Evolutionary conservation across 2,329 filamentous ascomycete genomes (phyloP), one percentile per base, ranked within the genome.

Genomic region (Ustilaginoidea virens): DNA sequence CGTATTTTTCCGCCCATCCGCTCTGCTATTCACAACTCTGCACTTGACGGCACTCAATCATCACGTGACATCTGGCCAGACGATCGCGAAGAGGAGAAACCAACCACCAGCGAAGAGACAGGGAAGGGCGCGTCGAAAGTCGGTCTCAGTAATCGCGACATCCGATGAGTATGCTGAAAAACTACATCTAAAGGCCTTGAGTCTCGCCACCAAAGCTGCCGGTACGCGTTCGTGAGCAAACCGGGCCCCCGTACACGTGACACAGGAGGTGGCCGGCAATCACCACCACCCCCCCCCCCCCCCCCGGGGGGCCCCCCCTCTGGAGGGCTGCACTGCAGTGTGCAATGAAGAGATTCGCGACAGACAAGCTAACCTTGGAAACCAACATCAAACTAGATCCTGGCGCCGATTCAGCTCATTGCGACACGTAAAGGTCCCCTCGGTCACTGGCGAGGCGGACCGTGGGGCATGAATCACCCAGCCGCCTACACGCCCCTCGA

Each of bases 401-500:
- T 69, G 65, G 65, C 65, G 63, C 64, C 64, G 41, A 55, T 68
- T 51, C 61, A 66, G 46, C 56, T 60, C 46, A 48, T 61, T 45
- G 53, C 62, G 52, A 59, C 55, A 59, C 60, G 58, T 51, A 53
- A 63, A 55, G 56, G 53, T 56, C 56, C 58, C 63, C 61, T 66
- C 62, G 61, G 64, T 55, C 52, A 53, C 55, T 58, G 59, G 58
- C 63, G 63, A 66, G 62, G 63, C 48, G 59, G 55, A 56, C 54
- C 52, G 49, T 49, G 60, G 60, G 63, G 60, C 53, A 69, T 69
- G 65, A 66, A 60, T 60, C 53, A 55, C 46, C 52, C 56, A 53
- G 65, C 71, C 48, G 62, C 66, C 46, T 86, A 90, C 57, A 87
- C 82, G 48, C 71, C 77, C 42, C 79, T 92, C 61, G 85, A 92